Percentiles rank a stretch among this genome's conserved stretches.
These are phyloP conservation scores for Lodderomyces margitis DNA, from an alignment of 1,139 yeast genomes.

Conservation along the genomic window DNA sequence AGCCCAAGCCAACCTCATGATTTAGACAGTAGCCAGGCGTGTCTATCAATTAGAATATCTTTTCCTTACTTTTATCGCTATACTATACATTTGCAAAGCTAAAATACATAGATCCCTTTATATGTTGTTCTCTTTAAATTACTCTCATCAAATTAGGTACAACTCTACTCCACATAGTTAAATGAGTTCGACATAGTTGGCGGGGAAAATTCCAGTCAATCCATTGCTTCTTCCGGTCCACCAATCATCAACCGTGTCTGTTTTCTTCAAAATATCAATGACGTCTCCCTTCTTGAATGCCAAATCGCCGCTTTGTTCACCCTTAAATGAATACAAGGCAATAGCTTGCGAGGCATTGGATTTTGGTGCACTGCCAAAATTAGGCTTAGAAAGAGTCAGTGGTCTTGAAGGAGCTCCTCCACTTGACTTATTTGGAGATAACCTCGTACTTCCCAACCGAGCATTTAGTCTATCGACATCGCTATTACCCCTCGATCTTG, in stretches of 20 bases:
- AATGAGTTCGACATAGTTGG: constrained; percentile 87
- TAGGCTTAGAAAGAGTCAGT: constrained; percentile 51
- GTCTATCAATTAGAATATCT: too few species aligned
- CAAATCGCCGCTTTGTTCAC: constrained; percentile 88
- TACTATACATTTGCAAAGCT: background rate
- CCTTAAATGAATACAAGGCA: constrained; percentile 84
- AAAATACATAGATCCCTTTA: too few species aligned
- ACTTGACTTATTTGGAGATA: constrained; percentile 19
- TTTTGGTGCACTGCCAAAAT: constrained; percentile 42
- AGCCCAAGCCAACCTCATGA: too few species aligned
- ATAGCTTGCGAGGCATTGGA: constrained; percentile 72
- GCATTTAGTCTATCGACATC: constrained; percentile 37
- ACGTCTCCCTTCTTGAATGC: constrained; percentile 94
- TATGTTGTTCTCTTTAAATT: too few species aligned
- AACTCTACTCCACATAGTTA: constrained; percentile 22
- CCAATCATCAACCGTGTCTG: constrained; percentile 93
- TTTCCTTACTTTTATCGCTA: background rate
- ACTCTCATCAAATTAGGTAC: too few species aligned
- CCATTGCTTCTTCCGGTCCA: constrained; percentile 94
- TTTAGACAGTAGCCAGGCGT: too few species aligned
- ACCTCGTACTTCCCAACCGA: constrained; percentile 31
- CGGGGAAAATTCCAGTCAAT: constrained; percentile 90
- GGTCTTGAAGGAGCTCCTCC: constrained; percentile 37
- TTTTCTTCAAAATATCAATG: constrained; percentile 80
- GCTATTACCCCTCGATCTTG: constrained; percentile 30